Evolutionary conservation across 768 basidiomycete species (phyloP).

Genomic region (Serendipita sp.): DNA sequence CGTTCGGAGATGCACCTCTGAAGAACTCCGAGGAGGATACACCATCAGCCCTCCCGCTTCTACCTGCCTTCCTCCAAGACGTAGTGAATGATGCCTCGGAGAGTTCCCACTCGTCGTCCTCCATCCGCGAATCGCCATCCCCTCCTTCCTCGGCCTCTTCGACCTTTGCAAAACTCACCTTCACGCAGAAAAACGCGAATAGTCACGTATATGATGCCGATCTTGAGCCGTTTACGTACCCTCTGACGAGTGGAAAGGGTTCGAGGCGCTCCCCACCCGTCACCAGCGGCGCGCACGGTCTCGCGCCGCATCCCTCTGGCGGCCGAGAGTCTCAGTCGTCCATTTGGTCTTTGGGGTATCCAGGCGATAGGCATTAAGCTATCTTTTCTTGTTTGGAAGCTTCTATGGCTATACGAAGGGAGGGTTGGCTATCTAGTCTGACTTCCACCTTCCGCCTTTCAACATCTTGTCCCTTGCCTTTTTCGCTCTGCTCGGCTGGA

Average conservation of each 20-base stretch:
- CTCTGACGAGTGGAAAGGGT: neutral
- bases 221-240: neutral
- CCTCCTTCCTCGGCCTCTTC: neutral
- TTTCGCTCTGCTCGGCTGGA: too few relatives aligned
- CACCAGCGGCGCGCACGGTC: neutral
- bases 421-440: too few relatives aligned
- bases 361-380: neutral
- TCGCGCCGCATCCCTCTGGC: neutral
- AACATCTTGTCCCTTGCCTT: too few relatives aligned
- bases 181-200: neutral
- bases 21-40: neutral
- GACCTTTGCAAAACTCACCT: neutral
- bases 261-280: neutral
- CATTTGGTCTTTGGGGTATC: constrained; percentile 2
- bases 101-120: neutral
- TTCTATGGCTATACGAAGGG: neutral
- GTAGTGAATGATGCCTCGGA: neutral
- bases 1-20: neutral
- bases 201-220: neutral
- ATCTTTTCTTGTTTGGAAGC: neutral
- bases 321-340: neutral
- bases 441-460: too few relatives aligned
- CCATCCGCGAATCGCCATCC: neutral
- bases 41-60: neutral
- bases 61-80: constrained; percentile 3